Evolutionary conservation across 768 basidiomycete genomes (phyloP).

Genomic region (Tremella yokohamensis): DNA sequence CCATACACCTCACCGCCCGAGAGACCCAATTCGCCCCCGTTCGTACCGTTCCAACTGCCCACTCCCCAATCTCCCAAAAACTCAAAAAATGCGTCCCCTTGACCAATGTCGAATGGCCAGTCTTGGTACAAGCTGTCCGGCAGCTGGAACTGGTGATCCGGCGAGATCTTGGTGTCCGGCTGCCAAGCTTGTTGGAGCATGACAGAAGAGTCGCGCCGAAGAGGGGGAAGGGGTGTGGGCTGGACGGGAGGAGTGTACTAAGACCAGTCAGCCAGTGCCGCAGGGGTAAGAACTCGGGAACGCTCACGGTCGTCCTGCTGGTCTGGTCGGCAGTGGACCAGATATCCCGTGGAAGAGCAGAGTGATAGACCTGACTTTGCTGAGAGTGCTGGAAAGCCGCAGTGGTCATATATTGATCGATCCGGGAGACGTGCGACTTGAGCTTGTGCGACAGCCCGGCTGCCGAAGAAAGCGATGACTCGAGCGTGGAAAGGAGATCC

Average conservation of each 20-base stretch:
- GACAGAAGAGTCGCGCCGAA: background rate
- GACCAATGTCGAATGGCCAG: conserved; percentile 35
- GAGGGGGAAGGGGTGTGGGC: background rate
- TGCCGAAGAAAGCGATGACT: conserved; percentile 16
- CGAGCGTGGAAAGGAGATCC: conserved; percentile 31
- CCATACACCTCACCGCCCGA: no score
- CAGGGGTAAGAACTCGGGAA: background rate
- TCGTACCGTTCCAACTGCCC: background rate
- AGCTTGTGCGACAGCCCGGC: conserved; percentile 19
- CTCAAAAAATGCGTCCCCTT: conserved; percentile 32
- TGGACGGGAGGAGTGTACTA: background rate
- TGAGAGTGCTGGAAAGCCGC: conserved; percentile 13
- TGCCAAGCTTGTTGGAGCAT: conserved; percentile 5
- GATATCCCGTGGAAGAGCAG: background rate
- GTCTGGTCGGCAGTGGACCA: conserved; percentile 1
- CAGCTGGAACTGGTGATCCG: conserved; percentile 21
- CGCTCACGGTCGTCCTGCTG: background rate
- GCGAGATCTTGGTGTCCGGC: conserved; percentile 2
- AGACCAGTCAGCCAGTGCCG: background rate
- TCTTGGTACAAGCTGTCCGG: conserved; percentile 31
- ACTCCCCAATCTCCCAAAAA: conserved; percentile 22
- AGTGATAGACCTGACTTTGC: conserved; percentile 5
- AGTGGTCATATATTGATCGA: conserved; percentile 24
- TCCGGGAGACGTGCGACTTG: conserved; percentile 20
- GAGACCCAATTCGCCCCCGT: no score